Conservation (phyloP, 169 alveolate genomes). For the Plasmodium coatneyi region DNA sequence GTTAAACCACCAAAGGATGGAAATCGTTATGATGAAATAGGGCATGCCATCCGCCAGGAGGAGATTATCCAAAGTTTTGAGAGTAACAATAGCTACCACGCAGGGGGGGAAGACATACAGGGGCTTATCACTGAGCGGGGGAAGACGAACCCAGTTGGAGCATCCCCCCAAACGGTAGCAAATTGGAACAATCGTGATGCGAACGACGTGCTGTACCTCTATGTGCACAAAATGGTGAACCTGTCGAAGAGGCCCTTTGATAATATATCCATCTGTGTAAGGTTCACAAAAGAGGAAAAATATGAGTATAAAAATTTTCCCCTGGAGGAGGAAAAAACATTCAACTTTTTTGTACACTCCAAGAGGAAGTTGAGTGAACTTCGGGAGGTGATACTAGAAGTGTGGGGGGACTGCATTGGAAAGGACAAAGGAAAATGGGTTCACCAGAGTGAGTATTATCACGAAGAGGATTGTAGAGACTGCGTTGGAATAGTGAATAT, state of each 20-base stretch:
- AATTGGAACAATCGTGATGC: neutral
- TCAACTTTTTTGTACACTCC: constrained; percentile 10
- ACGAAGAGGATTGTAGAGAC: neutral
- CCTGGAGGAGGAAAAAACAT: constrained; percentile 18
- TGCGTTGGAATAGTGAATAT: constrained; percentile 50
- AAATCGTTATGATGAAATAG: neutral
- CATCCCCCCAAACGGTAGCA: neutral
- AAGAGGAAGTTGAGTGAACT: constrained; percentile 9
- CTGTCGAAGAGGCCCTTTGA: constrained; percentile 12
- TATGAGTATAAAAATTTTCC: constrained; percentile 10
- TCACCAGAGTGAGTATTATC: neutral
- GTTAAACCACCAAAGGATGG: neutral
- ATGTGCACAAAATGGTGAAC: constrained; percentile 37
- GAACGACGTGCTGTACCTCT: constrained; percentile 26
- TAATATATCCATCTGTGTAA: constrained; percentile 20
- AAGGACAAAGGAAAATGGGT: neutral
- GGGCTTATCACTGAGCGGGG: neutral
- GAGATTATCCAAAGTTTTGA: neutral
- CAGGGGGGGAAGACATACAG: neutral
- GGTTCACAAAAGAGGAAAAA: constrained; percentile 55
- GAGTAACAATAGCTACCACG: neutral
- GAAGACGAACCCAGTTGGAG: neutral
- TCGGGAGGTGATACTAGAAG: constrained; percentile 17
- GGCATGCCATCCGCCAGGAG: neutral
- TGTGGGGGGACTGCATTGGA: constrained; percentile 1